A percentile compares a stretch with the other conserved stretches of the same genome.
Conservation (phyloP, 345 rosid genomes). For the Stellera chamaejasme region DNA sequence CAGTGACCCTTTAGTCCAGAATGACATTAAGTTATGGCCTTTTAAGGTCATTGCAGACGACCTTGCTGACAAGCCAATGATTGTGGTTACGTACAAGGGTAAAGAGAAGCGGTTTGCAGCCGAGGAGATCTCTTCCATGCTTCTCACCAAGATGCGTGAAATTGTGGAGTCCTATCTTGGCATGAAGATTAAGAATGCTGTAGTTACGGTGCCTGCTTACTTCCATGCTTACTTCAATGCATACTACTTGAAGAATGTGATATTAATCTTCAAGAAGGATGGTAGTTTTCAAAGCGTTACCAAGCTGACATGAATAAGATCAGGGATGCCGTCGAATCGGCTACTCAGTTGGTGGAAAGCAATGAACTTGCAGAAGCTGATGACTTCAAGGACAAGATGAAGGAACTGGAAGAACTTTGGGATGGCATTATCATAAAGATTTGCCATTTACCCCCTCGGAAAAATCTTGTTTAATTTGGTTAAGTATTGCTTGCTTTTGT, state of each 20-base stretch:
- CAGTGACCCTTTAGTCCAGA: constrained; percentile 51
- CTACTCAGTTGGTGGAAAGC: constrained; percentile 59
- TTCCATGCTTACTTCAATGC: constrained; percentile 6
- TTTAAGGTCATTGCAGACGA: constrained; percentile 53
- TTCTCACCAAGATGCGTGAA: constrained; percentile 42
- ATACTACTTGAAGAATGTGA: constrained; percentile 64
- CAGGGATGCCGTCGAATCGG: constrained; percentile 60
- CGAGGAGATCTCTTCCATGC: constrained; percentile 49
- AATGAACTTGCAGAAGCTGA: constrained; percentile 60
- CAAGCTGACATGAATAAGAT: constrained; percentile 63
- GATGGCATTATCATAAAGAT: constrained; percentile 67
- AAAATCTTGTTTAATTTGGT: too few relatives aligned
- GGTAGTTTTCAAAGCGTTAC: constrained; percentile 35
- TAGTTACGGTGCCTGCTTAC: constrained; percentile 28
- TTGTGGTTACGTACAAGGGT: constrained; percentile 20
- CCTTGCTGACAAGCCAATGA: constrained; percentile 24
- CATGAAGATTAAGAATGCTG: constrained; percentile 30
- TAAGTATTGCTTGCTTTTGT: too few relatives aligned
- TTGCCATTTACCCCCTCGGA: too few relatives aligned
- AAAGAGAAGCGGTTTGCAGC: constrained; percentile 19
- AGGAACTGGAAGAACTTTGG: constrained; percentile 64
- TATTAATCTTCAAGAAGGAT: constrained; percentile 35
- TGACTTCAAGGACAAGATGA: constrained; percentile 72
- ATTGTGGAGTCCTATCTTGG: constrained; percentile 47
- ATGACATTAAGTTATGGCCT: constrained; percentile 58